phyloP scores from a whole-genome alignment of 2,329 filamentous ascomycete genomes.

The Albifimbria verrucaria region DNA sequence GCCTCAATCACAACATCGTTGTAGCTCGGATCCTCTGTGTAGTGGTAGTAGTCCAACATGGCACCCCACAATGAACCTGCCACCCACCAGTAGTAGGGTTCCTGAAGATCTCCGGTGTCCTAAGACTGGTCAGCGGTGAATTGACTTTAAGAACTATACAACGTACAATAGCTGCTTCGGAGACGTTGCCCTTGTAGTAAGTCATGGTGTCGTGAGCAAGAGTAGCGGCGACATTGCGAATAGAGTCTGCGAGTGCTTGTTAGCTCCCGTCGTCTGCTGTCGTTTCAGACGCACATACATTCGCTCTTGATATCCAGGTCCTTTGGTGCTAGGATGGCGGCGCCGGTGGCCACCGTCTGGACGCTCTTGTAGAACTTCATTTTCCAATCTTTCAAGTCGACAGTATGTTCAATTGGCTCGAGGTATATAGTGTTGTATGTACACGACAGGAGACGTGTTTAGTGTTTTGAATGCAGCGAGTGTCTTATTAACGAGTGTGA shows the following conservation, averaged over 20 bases:
- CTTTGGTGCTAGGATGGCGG: constrained; percentile 28
- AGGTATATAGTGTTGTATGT: too few relatives aligned
- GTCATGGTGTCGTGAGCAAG: constrained; percentile 60
- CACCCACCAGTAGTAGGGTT: constrained; percentile 69
- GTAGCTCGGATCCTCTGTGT: constrained; percentile 60
- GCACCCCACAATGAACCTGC: constrained; percentile 63
- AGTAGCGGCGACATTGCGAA: constrained; percentile 58
- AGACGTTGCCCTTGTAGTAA: constrained; percentile 62
- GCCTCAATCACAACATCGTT: constrained; percentile 57
- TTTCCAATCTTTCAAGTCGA: too few relatives aligned
- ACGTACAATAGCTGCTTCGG: constrained; percentile 43
- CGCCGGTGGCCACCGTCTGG: constrained; percentile 19
- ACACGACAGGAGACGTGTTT: not conserved
- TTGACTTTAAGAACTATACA: not conserved
- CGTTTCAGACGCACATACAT: constrained; percentile 22
- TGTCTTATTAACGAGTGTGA: not conserved
- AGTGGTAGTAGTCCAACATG: constrained; percentile 68
- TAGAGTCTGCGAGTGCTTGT: constrained; percentile 45
- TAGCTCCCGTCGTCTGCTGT: not conserved
- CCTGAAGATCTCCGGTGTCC: constrained; percentile 59
- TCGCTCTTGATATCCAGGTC: constrained; percentile 35
- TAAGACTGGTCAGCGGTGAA: constrained; percentile 19
- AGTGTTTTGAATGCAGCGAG: not conserved
- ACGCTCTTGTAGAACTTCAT: constrained; percentile 23
- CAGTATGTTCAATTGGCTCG: too few relatives aligned